A percentile compares a stretch with the other conserved stretches of the same genome.
Conservation (phyloP, 163 green algal genomes). For the Coccomyxa subellipsoidea region DNA sequence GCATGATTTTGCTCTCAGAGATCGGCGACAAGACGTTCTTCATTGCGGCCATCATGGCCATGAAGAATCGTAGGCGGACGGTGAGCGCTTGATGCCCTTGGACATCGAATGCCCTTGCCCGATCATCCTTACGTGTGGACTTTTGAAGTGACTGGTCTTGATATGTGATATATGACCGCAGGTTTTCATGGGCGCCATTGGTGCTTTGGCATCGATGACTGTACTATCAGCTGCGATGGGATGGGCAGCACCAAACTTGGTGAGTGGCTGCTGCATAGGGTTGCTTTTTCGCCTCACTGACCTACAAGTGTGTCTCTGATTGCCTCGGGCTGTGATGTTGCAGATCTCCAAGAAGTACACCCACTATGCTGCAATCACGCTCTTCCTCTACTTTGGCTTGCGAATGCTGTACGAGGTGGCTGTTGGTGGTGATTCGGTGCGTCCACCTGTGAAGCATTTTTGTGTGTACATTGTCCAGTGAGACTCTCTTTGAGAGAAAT, state of each 20-base stretch:
- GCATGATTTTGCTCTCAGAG: constrained; percentile 63
- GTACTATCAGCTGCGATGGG: constrained; percentile 78
- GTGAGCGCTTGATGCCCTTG: constrained; percentile 27
- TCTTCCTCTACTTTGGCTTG: constrained; percentile 87
- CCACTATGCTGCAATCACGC: constrained; percentile 71
- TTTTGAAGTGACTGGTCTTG: background rate
- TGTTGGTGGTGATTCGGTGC: background rate
- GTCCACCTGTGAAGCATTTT: background rate
- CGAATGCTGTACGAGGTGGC: constrained; percentile 61
- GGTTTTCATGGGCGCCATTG: constrained; percentile 65
- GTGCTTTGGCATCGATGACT: constrained; percentile 82
- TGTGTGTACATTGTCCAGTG: too few relatives aligned
- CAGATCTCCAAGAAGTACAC: constrained; percentile 85
- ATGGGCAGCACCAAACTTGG: constrained; percentile 79
- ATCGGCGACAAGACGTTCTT: constrained; percentile 94
- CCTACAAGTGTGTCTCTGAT: background rate
- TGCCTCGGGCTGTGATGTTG: background rate
- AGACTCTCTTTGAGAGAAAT: too few relatives aligned
- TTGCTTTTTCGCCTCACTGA: too few relatives aligned
- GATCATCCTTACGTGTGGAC: too few relatives aligned
- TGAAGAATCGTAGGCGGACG: constrained; percentile 58
- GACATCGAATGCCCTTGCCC: background rate
- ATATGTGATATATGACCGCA: constrained; percentile 14
- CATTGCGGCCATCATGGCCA: constrained; percentile 90
- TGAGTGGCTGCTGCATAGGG: constrained; percentile 18